phyloP scores from a whole-genome alignment of 2,329 filamentous ascomycete species.

The Moelleriella libera region DNA sequence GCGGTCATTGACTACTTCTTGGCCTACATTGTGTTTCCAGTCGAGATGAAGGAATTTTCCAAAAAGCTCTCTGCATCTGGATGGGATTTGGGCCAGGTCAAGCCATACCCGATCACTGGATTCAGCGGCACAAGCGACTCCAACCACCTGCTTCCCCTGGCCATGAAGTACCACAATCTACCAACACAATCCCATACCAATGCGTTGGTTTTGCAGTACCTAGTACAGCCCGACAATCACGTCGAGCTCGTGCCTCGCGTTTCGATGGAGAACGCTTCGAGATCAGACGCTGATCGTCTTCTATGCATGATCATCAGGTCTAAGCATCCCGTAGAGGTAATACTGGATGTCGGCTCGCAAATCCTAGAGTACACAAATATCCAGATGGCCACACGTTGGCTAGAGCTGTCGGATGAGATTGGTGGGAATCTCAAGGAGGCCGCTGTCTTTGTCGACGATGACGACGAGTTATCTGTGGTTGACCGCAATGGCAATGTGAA shows the following conservation, averaged over 20 bases:
- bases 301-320: slow-evolving; percentile 24
- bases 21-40: slow-evolving; percentile 41
- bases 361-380: slow-evolving; percentile 49
- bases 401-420: slow-evolving; percentile 13
- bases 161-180: slow-evolving; percentile 41
- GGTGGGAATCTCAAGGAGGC: slow-evolving; percentile 7
- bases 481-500: slow-evolving; percentile 31
- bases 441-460: slow-evolving; percentile 42
- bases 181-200: slow-evolving; percentile 47
- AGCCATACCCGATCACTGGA: slow-evolving; percentile 38
- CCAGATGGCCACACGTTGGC: slow-evolving; percentile 38
- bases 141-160: slow-evolving; percentile 39
- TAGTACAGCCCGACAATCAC: slow-evolving; percentile 40
- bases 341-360: slow-evolving; percentile 59
- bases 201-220: slow-evolving; percentile 44
- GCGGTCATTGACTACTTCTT: slow-evolving; percentile 50
- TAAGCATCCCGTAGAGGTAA: slow-evolving; percentile 31
- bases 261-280: background rate
- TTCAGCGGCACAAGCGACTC: slow-evolving; percentile 62
- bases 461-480: slow-evolving; percentile 39
- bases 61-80: slow-evolving; percentile 50
- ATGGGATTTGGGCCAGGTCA: slow-evolving; percentile 46
- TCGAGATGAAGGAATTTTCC: slow-evolving; percentile 47
- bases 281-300: slow-evolving; percentile 20
- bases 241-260: slow-evolving; percentile 2